These are phyloP conservation scores for Thalassiosira oceanica DNA, from an alignment of 352 stramenopile species.

Conservation along the genomic window DNA sequence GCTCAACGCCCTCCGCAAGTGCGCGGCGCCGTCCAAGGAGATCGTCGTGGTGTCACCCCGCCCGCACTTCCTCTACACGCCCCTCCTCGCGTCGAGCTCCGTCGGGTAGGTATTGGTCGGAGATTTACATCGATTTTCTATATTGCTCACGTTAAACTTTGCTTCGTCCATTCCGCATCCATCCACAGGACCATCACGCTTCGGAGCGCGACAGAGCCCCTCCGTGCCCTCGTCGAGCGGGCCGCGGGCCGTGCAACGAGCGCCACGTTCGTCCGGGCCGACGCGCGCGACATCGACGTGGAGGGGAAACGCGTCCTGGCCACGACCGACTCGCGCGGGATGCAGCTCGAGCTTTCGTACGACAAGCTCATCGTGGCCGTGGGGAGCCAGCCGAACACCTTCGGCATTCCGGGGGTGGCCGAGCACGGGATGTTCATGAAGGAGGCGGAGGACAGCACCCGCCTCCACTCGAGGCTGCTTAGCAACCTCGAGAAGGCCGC, in stretches of 20 bases:
- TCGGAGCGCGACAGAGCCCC: slow-evolving; percentile 84
- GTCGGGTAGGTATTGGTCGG: slow-evolving; percentile 76
- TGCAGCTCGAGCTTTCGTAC: slow-evolving; percentile 77
- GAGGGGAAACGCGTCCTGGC: slow-evolving; percentile 78
- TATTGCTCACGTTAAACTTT: too few relatives aligned
- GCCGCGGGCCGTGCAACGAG: slow-evolving; percentile 83
- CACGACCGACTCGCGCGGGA: slow-evolving; percentile 51
- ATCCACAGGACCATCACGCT: slow-evolving; percentile 86
- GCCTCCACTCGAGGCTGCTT: slow-evolving; percentile 47
- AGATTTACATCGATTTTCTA: too few relatives aligned
- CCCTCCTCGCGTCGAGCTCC: slow-evolving; percentile 73
- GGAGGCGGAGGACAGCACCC: slow-evolving; percentile 64
- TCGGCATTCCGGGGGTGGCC: slow-evolving; percentile 67
- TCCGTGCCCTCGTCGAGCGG: slow-evolving; percentile 75
- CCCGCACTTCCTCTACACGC: slow-evolving; percentile 82
- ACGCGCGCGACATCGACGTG: slow-evolving; percentile 80
- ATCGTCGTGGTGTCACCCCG: slow-evolving; percentile 60
- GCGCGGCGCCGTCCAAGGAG: slow-evolving; percentile 55
- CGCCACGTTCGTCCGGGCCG: slow-evolving; percentile 71
- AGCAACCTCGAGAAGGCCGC: slow-evolving; percentile 68
- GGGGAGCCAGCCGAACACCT: slow-evolving; percentile 68
- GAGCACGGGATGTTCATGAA: slow-evolving; percentile 82
- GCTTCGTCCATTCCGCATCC: too few relatives aligned
- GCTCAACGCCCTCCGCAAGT: slow-evolving; percentile 65
- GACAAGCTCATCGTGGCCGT: slow-evolving; percentile 81